Percentiles rank a stretch among this genome's conserved stretches.
Evolutionary conservation across 805 yeast genomes (phyloP).

Genomic region (Yarrowia yakushimensis): DNA sequence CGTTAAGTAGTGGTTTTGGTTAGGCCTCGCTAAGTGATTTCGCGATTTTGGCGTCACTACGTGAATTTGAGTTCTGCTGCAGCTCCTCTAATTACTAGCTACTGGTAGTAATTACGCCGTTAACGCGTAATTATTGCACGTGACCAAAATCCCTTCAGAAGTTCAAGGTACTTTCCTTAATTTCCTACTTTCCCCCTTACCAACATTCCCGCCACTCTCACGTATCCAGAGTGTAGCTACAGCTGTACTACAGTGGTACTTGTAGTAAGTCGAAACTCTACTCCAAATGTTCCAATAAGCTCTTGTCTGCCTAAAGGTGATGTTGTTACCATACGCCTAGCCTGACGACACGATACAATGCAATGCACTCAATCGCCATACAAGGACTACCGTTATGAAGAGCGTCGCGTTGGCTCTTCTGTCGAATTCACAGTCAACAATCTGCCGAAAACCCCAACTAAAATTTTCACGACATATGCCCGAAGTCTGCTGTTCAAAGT

Average conservation of each 20-base stretch:
- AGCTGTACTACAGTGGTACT: too few species aligned
- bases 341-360: constrained; percentile 6
- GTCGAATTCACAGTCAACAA: constrained; percentile 1
- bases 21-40: background rate
- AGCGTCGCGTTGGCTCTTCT: constrained; percentile 17
- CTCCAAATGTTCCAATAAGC: background rate
- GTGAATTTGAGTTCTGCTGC: background rate
- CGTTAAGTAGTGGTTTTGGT: background rate
- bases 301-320: background rate
- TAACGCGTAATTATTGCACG: background rate
- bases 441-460: background rate
- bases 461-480: background rate
- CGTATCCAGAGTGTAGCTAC: background rate
- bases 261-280: background rate
- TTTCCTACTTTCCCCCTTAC: background rate
- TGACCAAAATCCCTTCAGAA: too few species aligned
- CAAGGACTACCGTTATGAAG: constrained; percentile 10
- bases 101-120: too few species aligned
- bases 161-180: too few species aligned
- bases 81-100: too few species aligned
- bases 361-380: constrained; percentile 7
- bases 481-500: background rate
- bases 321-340: background rate
- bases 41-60: constrained; percentile 19
- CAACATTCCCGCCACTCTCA: background rate